These are phyloP conservation scores for Saksenaea vasiformis DNA, from an alignment of 371 early-diverging fungal genomes.

Conservation along the genomic window DNA sequence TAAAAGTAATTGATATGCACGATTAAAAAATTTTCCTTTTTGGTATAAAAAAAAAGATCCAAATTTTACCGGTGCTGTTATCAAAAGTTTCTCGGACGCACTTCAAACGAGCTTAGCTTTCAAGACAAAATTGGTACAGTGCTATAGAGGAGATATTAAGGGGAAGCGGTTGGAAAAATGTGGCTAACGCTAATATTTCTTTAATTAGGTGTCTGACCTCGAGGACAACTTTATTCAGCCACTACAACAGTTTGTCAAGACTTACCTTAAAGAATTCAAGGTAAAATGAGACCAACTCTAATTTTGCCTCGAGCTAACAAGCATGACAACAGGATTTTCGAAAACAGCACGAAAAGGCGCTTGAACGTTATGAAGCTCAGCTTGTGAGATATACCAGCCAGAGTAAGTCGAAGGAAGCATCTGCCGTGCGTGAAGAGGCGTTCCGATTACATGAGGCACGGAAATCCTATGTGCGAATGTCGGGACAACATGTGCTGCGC, in stretches of 20 bases:
- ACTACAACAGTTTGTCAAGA: conserved; percentile 62
- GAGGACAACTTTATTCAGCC: conserved; percentile 63
- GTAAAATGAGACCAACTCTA: not conserved
- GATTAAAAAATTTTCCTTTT: not conserved
- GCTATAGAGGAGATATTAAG: not conserved
- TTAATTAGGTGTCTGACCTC: conserved; percentile 29
- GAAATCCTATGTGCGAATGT: conserved; percentile 63
- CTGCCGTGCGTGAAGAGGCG: conserved; percentile 72
- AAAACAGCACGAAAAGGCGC: conserved; percentile 57
- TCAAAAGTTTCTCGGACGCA: conserved; percentile 43
- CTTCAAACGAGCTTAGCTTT: conserved; percentile 49
- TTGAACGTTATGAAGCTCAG: conserved; percentile 70
- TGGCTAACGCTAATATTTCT: conserved; percentile 9
- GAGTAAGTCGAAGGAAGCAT: conserved; percentile 69
- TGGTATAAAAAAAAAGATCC: conserved; percentile 18
- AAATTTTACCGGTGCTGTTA: conserved; percentile 30
- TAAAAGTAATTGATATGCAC: not conserved
- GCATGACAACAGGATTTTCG: conserved; percentile 47
- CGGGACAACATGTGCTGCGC: conserved; percentile 47
- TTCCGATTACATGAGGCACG: conserved; percentile 68
- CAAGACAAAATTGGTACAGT: conserved; percentile 54
- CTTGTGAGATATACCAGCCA: conserved; percentile 55
- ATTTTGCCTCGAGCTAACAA: not conserved
- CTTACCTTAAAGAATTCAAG: conserved; percentile 64
- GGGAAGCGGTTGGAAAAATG: not conserved